Percentiles rank a stretch among this genome's conserved stretches.
phyloP scores from a whole-genome alignment of 2,329 filamentous ascomycete genomes.

The Mariannaea elegans region DNA sequence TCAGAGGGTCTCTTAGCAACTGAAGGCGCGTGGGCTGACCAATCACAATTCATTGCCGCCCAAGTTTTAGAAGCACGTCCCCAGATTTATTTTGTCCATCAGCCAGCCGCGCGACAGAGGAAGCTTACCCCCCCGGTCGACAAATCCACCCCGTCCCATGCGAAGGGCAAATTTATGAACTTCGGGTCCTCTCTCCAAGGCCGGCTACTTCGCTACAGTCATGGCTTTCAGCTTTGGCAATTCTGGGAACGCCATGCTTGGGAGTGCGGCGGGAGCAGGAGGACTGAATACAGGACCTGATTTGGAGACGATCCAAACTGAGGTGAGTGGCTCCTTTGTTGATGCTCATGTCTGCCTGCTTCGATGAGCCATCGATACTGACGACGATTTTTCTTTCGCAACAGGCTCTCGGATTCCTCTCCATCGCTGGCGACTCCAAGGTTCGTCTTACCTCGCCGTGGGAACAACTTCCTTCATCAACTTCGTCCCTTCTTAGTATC shows the following conservation, averaged over 20 bases:
- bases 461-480: slow-evolving; percentile 78
- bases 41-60: slow-evolving; percentile 29
- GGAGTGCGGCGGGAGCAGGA: slow-evolving; percentile 50
- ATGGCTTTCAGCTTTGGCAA: slow-evolving; percentile 74
- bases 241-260: slow-evolving; percentile 54
- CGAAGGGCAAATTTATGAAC: slow-evolving; percentile 41
- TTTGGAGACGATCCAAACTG: slow-evolving; percentile 81
- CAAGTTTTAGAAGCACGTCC: slow-evolving; percentile 31
- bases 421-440: slow-evolving; percentile 82
- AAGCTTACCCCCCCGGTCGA: slow-evolving; percentile 32
- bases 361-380: slow-evolving; percentile 24
- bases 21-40: slow-evolving; percentile 12
- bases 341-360: slow-evolving; percentile 4
- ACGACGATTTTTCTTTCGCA: slow-evolving; percentile 30
- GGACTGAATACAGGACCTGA: slow-evolving; percentile 64
- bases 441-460: slow-evolving; percentile 82
- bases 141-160: slow-evolving; percentile 33
- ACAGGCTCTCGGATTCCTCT: slow-evolving; percentile 81
- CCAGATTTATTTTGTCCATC: slow-evolving; percentile 29
- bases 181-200: slow-evolving; percentile 37
- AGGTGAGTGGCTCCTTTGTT: slow-evolving; percentile 61
- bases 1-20: too few species aligned
- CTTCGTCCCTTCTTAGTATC: slow-evolving; percentile 84
- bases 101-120: slow-evolving; percentile 26
- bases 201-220: slow-evolving; percentile 49